Evolutionary conservation across 352 stramenopile species (phyloP), one percentile per base, ranked within the genome.

Genomic region (Phytopythium kandeliae): DNA sequence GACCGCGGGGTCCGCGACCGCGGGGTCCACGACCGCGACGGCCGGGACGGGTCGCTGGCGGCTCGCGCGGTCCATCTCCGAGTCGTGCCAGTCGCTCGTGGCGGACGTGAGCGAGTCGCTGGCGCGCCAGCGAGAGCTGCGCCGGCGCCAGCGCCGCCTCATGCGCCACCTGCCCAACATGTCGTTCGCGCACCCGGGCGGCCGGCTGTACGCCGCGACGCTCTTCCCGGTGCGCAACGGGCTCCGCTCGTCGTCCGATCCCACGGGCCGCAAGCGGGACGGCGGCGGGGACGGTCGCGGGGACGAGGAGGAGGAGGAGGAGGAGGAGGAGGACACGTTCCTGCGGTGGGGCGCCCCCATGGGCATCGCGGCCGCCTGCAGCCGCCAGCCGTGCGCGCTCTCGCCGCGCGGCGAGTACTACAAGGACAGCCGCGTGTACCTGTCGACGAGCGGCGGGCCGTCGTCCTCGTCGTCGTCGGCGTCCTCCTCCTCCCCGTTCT

Each of bases 81-180:
- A 68, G 34, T 73, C 67, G 13, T 77, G 71, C 52, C 62, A 65
- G 55, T 64, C 68, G 30, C 62, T 77, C 33, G 61, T 74, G 4
- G 63, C 64, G 2, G 64, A 77, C 22, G 57, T 77, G 21, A 54
- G 57, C 4, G 69, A 80, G 40, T 60, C 69, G 35, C 49, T 84
- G 13, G 60, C 78, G 45, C 61, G 62, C 31, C 62, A 80, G 54
- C 69, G 71, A 4, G 67, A 84, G 33, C 30, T 85, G 22, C 65
- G 74, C 44, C 71, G 67, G 26, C 66, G 69, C 3, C 63, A 76
- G 22, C 74, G 77, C 38, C 54, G 69, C 34, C 49, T 88, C 11
- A 76, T 85, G 54, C 85, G 79, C 40, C 64, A 90, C 47, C 46
- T 90, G 51, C 79, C 79, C 4, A 90, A 90, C 57, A 90, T 90